Percentiles rank a stretch among this genome's conserved stretches.
These are phyloP conservation scores for Gnomoniopsis sp. DNA, from an alignment of 2,329 filamentous ascomycete genomes.

Conservation along the genomic window DNA sequence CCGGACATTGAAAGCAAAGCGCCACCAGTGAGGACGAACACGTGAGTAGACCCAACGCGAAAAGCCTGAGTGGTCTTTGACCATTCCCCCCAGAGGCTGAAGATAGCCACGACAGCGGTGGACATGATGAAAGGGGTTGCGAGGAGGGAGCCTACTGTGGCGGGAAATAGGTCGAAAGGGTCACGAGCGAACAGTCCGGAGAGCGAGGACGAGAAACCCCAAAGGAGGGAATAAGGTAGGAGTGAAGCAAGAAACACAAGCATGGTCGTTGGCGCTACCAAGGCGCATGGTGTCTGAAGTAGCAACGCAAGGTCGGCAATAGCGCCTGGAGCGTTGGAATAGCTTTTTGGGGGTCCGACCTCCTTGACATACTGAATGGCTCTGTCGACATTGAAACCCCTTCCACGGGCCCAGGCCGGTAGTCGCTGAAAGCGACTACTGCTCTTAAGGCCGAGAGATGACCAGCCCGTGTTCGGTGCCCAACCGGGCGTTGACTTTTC, in stretches of 20 bases:
- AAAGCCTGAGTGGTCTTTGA: constrained; percentile 24
- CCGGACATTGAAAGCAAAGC: constrained; percentile 37
- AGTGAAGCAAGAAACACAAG: constrained; percentile 43
- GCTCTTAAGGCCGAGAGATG: constrained; percentile 18
- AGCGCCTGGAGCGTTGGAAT: constrained; percentile 23
- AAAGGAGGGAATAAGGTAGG: constrained; percentile 44
- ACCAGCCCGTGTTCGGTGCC: constrained; percentile 21
- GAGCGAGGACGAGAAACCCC: constrained; percentile 43
- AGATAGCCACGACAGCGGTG: constrained; percentile 28
- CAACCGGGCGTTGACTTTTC: constrained; percentile 20
- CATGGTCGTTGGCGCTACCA: constrained; percentile 46
- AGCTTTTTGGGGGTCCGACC: constrained; percentile 37
- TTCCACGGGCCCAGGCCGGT: constrained; percentile 23
- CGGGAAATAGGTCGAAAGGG: constrained; percentile 39
- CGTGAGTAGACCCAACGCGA: constrained; percentile 29
- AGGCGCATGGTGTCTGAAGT: constrained; percentile 45
- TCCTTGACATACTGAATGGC: constrained; percentile 32
- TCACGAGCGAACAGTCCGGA: constrained; percentile 43
- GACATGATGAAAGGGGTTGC: constrained; percentile 41
- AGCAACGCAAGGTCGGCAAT: constrained; percentile 28
- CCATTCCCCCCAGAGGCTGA: constrained; percentile 28
- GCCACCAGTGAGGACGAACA: constrained; percentile 26
- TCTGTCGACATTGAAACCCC: constrained; percentile 27
- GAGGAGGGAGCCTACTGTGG: constrained; percentile 42
- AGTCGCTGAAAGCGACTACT: constrained; percentile 18